Evolutionary conservation across 495 filamentous ascomycete genomes (phyloP).

Genomic region (Platismatia glauca): DNA sequence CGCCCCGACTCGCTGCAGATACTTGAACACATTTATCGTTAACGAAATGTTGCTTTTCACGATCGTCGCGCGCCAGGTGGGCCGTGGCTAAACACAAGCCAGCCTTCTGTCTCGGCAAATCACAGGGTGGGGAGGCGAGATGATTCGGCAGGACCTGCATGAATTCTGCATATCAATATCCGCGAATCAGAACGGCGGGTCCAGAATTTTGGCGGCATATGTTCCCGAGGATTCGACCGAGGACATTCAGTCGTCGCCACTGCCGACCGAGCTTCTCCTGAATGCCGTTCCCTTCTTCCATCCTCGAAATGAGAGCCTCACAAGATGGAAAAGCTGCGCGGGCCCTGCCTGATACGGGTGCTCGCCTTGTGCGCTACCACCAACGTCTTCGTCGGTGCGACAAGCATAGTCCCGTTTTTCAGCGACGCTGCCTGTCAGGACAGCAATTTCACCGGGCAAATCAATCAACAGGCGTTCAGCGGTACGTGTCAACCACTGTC

Average conservation of each 20-base stretch:
- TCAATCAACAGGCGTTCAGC: background rate
- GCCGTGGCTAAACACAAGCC: background rate
- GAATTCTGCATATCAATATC: background rate
- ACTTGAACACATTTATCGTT: too few relatives aligned
- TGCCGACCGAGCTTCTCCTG: background rate
- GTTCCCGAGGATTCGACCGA: background rate
- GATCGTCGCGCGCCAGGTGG: too few relatives aligned
- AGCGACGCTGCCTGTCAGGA: background rate
- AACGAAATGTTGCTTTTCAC: too few relatives aligned
- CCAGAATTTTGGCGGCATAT: background rate
- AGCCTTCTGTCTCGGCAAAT: background rate
- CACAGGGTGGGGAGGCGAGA: background rate
- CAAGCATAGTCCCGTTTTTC: background rate
- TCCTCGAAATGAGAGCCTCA: background rate
- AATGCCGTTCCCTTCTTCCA: background rate
- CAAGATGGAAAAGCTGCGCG: background rate
- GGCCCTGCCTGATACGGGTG: too few relatives aligned
- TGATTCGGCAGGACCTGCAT: background rate
- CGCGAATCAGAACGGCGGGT: too few relatives aligned
- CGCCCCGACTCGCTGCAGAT: too few relatives aligned
- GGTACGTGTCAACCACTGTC: background rate
- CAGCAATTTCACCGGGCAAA: background rate
- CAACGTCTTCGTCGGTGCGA: background rate
- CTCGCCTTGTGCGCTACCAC: background rate
- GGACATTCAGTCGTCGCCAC: background rate